Evolutionary conservation across 768 basidiomycete genomes (phyloP).

Genomic region (Clavulina sp.): DNA sequence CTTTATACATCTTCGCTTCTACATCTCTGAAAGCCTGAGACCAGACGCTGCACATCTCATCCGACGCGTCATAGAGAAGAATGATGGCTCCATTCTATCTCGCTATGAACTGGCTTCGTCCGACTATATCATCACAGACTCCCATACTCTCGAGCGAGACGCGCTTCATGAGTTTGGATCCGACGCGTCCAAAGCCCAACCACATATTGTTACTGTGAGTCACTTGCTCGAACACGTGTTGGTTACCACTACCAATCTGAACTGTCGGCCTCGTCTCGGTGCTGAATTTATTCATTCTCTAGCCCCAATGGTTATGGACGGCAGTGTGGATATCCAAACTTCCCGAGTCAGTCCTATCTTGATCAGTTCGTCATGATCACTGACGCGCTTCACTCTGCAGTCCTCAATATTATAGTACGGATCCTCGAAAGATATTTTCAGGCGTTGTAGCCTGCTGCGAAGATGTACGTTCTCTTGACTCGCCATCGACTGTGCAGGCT

Average conservation of each 20-base stretch:
- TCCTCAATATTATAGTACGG: slow-evolving; percentile 50
- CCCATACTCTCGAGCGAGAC: not conserved
- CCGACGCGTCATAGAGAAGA: not conserved
- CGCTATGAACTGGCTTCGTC: not conserved
- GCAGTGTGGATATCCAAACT: not conserved
- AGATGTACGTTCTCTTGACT: slow-evolving; percentile 29
- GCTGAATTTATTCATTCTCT: not conserved
- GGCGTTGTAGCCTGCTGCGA: slow-evolving; percentile 58
- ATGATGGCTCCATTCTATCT: not conserved
- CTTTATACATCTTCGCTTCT: not conserved
- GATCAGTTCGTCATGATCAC: slow-evolving; percentile 1
- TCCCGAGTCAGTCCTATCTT: not conserved
- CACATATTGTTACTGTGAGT: not conserved
- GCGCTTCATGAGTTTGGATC: not conserved
- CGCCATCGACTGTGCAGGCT: not conserved
- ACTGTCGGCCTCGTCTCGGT: not conserved
- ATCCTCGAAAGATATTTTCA: slow-evolving; percentile 67
- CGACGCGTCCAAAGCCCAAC: not conserved
- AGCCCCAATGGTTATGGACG: not conserved
- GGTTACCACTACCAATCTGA: too few species aligned
- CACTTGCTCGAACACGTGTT: too few species aligned
- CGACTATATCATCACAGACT: not conserved
- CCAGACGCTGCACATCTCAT: not conserved
- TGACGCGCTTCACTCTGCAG: slow-evolving; percentile 16
- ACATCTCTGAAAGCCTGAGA: not conserved